These are phyloP conservation scores for Colletotrichum lupini DNA, from an alignment of 2,329 filamentous ascomycete species.

Conservation along the genomic window DNA sequence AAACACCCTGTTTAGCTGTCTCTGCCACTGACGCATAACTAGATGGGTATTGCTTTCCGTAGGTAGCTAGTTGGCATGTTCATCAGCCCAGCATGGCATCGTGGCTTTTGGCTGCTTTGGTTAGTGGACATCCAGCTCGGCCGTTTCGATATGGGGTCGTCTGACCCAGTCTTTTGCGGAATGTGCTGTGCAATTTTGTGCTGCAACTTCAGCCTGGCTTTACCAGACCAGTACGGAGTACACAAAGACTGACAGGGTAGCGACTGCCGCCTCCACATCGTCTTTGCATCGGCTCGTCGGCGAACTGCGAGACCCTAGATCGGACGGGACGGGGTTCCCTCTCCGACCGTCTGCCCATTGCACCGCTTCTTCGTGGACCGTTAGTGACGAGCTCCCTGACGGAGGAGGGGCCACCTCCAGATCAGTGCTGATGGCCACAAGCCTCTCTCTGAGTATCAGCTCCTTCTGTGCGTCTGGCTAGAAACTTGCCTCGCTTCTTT, in stretches of 20 bases:
- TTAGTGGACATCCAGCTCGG: neutral
- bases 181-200: neutral
- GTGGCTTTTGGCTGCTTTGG: neutral
- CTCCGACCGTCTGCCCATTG: neutral
- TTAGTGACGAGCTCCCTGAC: neutral
- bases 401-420: neutral
- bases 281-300: conserved; percentile 29
- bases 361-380: neutral
- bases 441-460: neutral
- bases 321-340: conserved; percentile 16
- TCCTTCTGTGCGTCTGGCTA: neutral
- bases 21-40: neutral
- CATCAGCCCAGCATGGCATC: neutral
- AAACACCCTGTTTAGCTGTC: neutral
- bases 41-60: neutral
- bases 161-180: neutral
- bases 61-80: neutral
- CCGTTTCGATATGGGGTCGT: neutral
- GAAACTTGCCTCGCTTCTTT: neutral
- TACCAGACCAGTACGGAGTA: no score
- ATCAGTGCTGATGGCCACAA: neutral
- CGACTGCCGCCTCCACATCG: conserved; percentile 21
- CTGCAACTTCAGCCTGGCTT: neutral
- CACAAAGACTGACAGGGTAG: neutral
- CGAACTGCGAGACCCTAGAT: conserved; percentile 32